A percentile compares a stretch with the other conserved stretches of the same genome.
Conservation (phyloP, 805 yeast species). For the Cephaloascus albidus region DNA sequence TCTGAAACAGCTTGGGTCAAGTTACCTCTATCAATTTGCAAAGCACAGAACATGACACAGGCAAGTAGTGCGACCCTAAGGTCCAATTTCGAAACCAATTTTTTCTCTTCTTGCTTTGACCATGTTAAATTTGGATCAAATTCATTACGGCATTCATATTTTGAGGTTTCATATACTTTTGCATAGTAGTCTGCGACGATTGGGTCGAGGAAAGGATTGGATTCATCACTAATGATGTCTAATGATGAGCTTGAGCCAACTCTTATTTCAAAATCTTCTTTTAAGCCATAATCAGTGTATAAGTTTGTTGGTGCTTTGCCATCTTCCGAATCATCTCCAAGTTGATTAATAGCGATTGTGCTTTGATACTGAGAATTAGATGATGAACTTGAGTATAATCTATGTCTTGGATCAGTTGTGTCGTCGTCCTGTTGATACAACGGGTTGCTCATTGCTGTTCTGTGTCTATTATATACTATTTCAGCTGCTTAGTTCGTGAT, state of each 20-base stretch:
- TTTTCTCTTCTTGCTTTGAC: slow-evolving; percentile 42
- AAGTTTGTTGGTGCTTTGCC: background rate
- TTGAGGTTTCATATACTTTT: slow-evolving; percentile 32
- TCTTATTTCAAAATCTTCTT: too few relatives aligned
- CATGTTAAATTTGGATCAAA: slow-evolving; percentile 54
- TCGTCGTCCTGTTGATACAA: too few relatives aligned
- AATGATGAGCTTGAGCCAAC: background rate
- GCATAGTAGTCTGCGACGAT: slow-evolving; percentile 34
- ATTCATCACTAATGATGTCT: too few relatives aligned
- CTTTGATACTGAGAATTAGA: too few relatives aligned
- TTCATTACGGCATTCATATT: slow-evolving; percentile 44
- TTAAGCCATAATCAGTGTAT: background rate
- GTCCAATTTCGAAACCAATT: slow-evolving; percentile 42
- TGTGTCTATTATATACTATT: too few relatives aligned
- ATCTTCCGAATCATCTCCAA: background rate
- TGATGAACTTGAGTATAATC: too few relatives aligned
- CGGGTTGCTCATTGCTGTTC: too few relatives aligned
- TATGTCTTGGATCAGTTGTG: too few relatives aligned
- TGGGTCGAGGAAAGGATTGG: slow-evolving; percentile 36
- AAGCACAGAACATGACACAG: slow-evolving; percentile 46
- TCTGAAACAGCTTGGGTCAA: slow-evolving; percentile 51
- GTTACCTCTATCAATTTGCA: slow-evolving; percentile 52
- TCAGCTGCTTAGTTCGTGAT: too few relatives aligned
- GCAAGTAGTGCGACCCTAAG: slow-evolving; percentile 49
- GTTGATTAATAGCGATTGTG: background rate